Conservation (phyloP, 164 flowering plant genomes). For the Cinnamomum chago region DNA sequence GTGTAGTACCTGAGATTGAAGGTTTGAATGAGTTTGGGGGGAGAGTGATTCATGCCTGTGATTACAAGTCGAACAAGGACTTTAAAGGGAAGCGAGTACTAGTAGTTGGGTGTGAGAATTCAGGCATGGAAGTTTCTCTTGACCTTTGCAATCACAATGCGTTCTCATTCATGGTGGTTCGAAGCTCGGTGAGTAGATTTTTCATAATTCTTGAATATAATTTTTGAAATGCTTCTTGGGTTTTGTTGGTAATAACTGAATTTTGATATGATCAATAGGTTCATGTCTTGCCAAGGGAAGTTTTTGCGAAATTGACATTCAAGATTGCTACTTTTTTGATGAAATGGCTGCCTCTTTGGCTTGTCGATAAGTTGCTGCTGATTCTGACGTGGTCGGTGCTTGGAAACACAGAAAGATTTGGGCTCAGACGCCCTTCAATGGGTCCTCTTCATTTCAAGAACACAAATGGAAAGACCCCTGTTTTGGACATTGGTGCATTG, state of each 20-base stretch:
- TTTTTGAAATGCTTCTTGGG: neutral
- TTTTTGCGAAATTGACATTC: conserved; percentile 63
- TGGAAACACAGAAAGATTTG: conserved; percentile 54
- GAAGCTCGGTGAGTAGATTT: conserved; percentile 48
- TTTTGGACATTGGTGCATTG: conserved; percentile 72
- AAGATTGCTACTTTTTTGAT: conserved; percentile 40
- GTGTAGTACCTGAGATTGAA: conserved; percentile 52
- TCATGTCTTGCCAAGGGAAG: conserved; percentile 12
- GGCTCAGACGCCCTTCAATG: conserved; percentile 53
- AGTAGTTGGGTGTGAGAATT: conserved; percentile 21
- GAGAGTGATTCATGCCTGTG: conserved; percentile 37
- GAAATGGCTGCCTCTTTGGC: conserved; percentile 59
- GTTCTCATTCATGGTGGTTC: conserved; percentile 36
- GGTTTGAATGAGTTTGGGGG: conserved; percentile 55
- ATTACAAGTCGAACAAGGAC: conserved; percentile 9
- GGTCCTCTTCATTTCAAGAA: conserved; percentile 76
- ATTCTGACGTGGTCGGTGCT: conserved; percentile 43
- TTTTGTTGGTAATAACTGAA: neutral
- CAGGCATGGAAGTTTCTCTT: conserved; percentile 68
- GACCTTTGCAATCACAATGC: conserved; percentile 49
- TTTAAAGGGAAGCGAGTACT: conserved; percentile 45
- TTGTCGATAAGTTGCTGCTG: conserved; percentile 53
- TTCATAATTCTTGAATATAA: no score
- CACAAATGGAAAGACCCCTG: conserved; percentile 69
- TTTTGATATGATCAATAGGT: conserved; percentile 30